Base-by-base conservation (phyloP, 2,329 filamentous ascomycete species). In the Scedosporium dehoogii region DNA sequence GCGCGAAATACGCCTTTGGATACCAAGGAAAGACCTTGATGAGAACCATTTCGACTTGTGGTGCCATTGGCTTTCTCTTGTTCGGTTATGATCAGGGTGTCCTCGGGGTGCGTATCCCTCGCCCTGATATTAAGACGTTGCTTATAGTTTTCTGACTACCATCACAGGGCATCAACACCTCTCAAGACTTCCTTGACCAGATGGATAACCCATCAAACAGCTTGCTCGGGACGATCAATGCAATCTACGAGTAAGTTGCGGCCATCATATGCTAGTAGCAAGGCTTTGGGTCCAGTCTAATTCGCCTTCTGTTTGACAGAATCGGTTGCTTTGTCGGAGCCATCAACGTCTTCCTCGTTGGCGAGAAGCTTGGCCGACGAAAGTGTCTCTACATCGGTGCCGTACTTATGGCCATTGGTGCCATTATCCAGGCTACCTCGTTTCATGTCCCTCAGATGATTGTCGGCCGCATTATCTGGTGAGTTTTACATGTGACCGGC, bases 381-480 rank as follows among this genome's bases (percentile, higher is more conserved):
- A 77, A 76, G 65, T 85, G 85, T 29, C 83, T 87, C 62, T 78
- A 86, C 68, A 75, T 86, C 53, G 84, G 84, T 14, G 84, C 83
- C 5, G 65, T 78, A 14, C 80, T 88, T 68, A 84, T 83, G 69
- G 69, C 76, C 14, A 55, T 88, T 23, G 86, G 85, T 7, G 83
- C 82, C 1, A 75, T 78, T 53, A 76, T 89, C 1, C 86, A 88
- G 69, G 76, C 79, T 25, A 78, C 82, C 21, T 82, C 85, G 67
- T 83, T 85, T 66, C 61, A 65, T 0, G 62, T 65, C 4, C 48
- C 55, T 16, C 79, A 83, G 71, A 81, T 88, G 51, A 72, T 86
- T 38, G 72, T 76, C 3, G 85, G 85, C 1, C 74, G 85, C 1
- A 75, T 76, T 0, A 66, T 88, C 1, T 74, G 82, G 48, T 79